These are phyloP conservation scores for Neckera pumila DNA, from an alignment of 225 moss, liverwort and hornwort species.

Conservation along the genomic window DNA sequence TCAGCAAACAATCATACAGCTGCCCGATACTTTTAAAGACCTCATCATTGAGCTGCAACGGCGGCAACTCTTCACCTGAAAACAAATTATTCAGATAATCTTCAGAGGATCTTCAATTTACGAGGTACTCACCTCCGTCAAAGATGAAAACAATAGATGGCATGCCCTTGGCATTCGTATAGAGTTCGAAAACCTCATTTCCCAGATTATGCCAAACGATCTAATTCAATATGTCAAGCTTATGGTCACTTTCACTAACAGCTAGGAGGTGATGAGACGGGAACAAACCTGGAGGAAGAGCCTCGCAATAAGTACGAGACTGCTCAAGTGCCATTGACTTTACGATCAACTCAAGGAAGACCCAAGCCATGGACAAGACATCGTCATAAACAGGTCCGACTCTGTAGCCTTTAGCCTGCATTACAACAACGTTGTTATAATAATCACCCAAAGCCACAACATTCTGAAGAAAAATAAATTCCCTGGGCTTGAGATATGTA, in stretches of 20 bases:
- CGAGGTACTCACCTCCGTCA: background rate
- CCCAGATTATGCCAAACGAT: background rate
- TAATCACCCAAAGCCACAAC: background rate
- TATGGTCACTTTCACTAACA: background rate
- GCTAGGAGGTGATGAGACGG: background rate
- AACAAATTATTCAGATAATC: constrained; percentile 3
- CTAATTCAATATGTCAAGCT: background rate
- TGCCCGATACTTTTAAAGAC: constrained; percentile 97
- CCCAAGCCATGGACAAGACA: constrained; percentile 98
- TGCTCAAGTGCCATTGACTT: constrained; percentile 99
- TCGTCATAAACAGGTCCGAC: constrained; percentile 99
- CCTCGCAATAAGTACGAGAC: constrained; percentile 72
- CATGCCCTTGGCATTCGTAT: background rate
- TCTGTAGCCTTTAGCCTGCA: constrained; percentile 98
- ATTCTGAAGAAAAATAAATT: background rate
- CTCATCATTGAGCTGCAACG: constrained; percentile 92
- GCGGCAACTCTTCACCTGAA: constrained; percentile 97
- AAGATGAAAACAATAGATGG: background rate
- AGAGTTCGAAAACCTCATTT: background rate
- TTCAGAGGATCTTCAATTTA: background rate
- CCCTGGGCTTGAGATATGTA: background rate
- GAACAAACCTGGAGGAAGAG: constrained; percentile 71
- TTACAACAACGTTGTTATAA: background rate
- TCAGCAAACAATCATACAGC: constrained; percentile 94
- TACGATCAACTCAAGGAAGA: constrained; percentile 92